phyloP scores from a whole-genome alignment of 78 protist genomes.

The Dictyostelium purpureum region DNA sequence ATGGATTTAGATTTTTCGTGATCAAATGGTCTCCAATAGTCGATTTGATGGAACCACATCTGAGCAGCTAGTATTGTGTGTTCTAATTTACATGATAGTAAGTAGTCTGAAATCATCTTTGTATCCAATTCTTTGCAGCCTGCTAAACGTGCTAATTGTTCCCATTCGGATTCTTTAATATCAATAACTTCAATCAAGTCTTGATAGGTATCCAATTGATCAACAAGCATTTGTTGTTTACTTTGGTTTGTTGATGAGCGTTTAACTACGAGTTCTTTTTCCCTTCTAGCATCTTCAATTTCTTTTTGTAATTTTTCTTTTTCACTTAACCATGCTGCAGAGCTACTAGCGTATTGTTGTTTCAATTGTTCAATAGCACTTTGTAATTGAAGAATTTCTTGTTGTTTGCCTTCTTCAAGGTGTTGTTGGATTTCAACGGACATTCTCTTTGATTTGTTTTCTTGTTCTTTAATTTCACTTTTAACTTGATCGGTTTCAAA shows the following conservation, averaged over 20 bases:
- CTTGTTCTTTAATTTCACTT: constrained; percentile 1
- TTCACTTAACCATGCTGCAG: not conserved
- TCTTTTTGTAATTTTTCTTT: not conserved
- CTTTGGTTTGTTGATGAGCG: not conserved
- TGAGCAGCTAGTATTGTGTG: constrained; percentile 48
- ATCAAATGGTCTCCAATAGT: constrained; percentile 40
- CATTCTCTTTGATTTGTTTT: constrained; percentile 19
- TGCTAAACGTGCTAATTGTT: constrained; percentile 56
- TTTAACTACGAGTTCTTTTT: not conserved
- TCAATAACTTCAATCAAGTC: constrained; percentile 25
- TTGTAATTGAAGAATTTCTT: constrained; percentile 20
- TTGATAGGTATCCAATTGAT: not conserved
- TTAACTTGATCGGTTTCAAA: not conserved
- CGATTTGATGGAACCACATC: constrained; percentile 69
- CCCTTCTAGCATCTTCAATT: not conserved
- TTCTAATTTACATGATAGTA: constrained; percentile 51
- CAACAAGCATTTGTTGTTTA: not conserved
- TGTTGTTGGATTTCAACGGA: constrained; percentile 54
- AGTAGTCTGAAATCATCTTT: constrained; percentile 22
- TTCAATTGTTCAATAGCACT: not conserved
- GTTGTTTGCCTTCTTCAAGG: constrained; percentile 33
- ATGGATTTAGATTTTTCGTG: not conserved
- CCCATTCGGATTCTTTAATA: constrained; percentile 63
- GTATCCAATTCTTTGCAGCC: constrained; percentile 42
- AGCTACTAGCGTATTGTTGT: not conserved